Base-by-base conservation (phyloP, 75 land plant genomes). In the Pseudotsuga menziesii region DNA sequence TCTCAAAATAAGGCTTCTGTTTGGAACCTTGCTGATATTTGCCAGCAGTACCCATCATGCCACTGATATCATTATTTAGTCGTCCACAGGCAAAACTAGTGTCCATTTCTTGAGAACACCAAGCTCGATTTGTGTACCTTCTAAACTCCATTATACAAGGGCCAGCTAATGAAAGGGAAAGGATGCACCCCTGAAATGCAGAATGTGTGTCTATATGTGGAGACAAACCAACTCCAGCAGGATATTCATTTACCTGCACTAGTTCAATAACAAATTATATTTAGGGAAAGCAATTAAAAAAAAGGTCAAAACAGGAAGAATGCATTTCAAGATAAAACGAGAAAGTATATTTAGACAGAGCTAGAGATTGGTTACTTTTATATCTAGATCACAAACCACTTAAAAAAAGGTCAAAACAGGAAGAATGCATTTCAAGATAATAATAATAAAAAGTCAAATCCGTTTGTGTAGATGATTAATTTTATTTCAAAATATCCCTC, bases 181-280 rank as follows among this genome's bases (percentile, higher is more conserved):
- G 84, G 61, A 97, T 97, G 11, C 78, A 78, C 56, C 91, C 98
- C 57, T 91, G 91, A 87, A 97, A 97, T 59, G 99, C 99, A 56
- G 99, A 97, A 81, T 97, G 99, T 11, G 99, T 97, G 80, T 97
- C 99, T 69, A 95, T 93, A 78, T 97, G 99, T 29, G 99, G 99
- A 29, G 99, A 95, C 75, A 97, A 84, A 6, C 99, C 99, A 12
- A 97, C 98, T 26, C 99, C 99, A 76, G 92, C 81, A 35, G 96
- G 98, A 74, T 97, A 97, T 81, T 97, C 99, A 88, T 95, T 97
- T 11, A 97, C 93, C 99, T 97, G 87, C 57, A 60, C 27, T 23
- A 56, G 54, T 55, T 73, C 56, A 56, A 15, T 17, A 60, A 60
- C 20, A 25, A 27, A 73, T 9, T 52, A 56, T 14, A 56, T 27